These are phyloP conservation scores for Rhamnella rubrinervis DNA, from an alignment of 331 rosid genomes.

Conservation along the genomic window DNA sequence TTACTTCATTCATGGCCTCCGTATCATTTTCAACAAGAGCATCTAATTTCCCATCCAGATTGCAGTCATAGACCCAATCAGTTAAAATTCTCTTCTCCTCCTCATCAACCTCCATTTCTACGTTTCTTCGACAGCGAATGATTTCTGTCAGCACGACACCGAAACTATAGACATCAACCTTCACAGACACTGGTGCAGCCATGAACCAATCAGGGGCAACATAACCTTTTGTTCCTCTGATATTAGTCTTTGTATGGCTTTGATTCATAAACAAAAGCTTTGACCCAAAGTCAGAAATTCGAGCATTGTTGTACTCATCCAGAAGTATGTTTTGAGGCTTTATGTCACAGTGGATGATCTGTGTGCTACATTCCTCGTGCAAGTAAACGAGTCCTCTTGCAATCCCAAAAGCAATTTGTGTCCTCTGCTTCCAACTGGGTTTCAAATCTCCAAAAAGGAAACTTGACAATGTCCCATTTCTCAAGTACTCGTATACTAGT, in stretches of 20 bases:
- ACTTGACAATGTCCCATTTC: no score
- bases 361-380: not conserved
- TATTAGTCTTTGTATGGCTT: not conserved
- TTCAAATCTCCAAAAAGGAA: no score
- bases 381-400: no score
- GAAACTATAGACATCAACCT: conserved; percentile 22
- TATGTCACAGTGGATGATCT: conserved; percentile 10
- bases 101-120: not conserved
- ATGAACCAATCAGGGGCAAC: conserved; percentile 29
- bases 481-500: no score
- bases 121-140: conserved; percentile 16
- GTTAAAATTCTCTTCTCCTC: conserved; percentile 6
- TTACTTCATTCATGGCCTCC: conserved; percentile 8
- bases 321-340: conserved; percentile 14
- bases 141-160: conserved; percentile 21
- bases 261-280: not conserved
- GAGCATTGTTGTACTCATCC: not conserved
- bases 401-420: no score
- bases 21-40: conserved; percentile 11
- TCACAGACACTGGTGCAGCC: conserved; percentile 1
- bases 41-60: conserved; percentile 1
- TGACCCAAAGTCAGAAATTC: conserved; percentile 16
- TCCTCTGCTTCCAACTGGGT: no score
- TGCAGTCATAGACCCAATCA: conserved; percentile 24
- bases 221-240: conserved; percentile 29